phyloP scores from a whole-genome alignment of 768 basidiomycete genomes.

The Tricholoma hemisulphureum region DNA sequence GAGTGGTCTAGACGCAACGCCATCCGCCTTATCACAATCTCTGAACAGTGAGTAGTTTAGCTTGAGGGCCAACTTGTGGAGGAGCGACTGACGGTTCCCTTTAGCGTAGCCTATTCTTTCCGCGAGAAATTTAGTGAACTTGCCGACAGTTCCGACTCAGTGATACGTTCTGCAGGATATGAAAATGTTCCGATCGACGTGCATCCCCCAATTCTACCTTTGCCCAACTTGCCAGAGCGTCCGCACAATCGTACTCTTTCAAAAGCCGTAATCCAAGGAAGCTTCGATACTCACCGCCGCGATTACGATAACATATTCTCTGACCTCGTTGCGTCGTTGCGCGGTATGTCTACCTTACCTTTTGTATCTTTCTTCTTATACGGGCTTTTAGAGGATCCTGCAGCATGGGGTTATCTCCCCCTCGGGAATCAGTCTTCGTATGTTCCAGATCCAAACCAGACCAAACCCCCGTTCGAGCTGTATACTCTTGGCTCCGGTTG shows the following conservation, averaged over 20 bases:
- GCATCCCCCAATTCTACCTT: conserved; percentile 34
- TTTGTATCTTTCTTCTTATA: neutral
- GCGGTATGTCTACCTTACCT: conserved; percentile 17
- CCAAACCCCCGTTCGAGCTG: conserved; percentile 32
- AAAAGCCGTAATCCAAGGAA: conserved; percentile 42
- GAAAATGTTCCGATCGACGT: conserved; percentile 37
- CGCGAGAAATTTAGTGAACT: conserved; percentile 25
- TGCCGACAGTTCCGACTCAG: conserved; percentile 31
- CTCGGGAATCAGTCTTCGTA: conserved; percentile 22
- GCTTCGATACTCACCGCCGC: conserved; percentile 32
- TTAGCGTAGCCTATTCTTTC: conserved; percentile 32
- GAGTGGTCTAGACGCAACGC: conserved; percentile 39
- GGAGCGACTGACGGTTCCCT: neutral
- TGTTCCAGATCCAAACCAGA: conserved; percentile 20
- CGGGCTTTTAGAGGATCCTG: conserved; percentile 27
- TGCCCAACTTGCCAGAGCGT: conserved; percentile 26
- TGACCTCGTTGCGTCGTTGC: conserved; percentile 32
- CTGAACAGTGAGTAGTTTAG: conserved; percentile 34
- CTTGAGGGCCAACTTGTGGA: neutral
- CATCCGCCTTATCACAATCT: conserved; percentile 37
- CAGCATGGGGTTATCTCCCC: conserved; percentile 36
- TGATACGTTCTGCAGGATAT: conserved; percentile 28
- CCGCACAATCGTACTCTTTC: conserved; percentile 25
- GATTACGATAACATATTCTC: conserved; percentile 35
- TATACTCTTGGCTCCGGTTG: conserved; percentile 33